These are phyloP conservation scores for Gyromitra esculenta DNA, from an alignment of 2,329 filamentous ascomycete genomes.

Conservation along the genomic window DNA sequence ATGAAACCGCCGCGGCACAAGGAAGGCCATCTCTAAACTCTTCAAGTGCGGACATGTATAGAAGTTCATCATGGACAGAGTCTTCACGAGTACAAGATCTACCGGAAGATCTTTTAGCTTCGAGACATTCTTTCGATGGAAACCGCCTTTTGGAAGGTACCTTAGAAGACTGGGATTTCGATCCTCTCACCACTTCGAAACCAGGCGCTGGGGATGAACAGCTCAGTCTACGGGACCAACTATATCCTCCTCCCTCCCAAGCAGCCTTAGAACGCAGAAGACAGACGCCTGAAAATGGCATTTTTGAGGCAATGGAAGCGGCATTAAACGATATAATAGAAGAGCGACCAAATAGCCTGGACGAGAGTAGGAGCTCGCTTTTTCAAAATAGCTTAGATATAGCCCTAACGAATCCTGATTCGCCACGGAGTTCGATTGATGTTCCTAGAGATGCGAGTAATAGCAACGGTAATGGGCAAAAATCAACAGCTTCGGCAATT, in stretches of 20 bases:
- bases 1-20: conserved; percentile 49
- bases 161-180: conserved; percentile 55
- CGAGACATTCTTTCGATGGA: conserved; percentile 56
- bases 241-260: conserved; percentile 23
- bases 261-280: conserved; percentile 26
- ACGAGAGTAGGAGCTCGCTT: conserved; percentile 62
- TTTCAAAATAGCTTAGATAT: conserved; percentile 44
- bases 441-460: conserved; percentile 61
- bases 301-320: conserved; percentile 92
- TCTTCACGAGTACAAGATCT: conserved; percentile 13
- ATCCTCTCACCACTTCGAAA: conserved; percentile 71
- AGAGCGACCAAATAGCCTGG: conserved; percentile 72
- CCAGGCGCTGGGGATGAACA: conserved; percentile 76
- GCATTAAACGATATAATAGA: conserved; percentile 93
- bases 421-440: conserved; percentile 70
- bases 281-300: conserved; percentile 69
- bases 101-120: conserved; percentile 45
- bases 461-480: conserved; percentile 52
- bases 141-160: conserved; percentile 37
- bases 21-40: conserved; percentile 5
- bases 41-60: conserved; percentile 25
- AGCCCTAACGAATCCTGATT: conserved; percentile 58
- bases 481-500: conserved; percentile 32
- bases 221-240: conserved; percentile 71
- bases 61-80: conserved; percentile 52